Base-by-base conservation (phyloP, 2,329 filamentous ascomycete genomes). In the Fusarium scirpi region DNA sequence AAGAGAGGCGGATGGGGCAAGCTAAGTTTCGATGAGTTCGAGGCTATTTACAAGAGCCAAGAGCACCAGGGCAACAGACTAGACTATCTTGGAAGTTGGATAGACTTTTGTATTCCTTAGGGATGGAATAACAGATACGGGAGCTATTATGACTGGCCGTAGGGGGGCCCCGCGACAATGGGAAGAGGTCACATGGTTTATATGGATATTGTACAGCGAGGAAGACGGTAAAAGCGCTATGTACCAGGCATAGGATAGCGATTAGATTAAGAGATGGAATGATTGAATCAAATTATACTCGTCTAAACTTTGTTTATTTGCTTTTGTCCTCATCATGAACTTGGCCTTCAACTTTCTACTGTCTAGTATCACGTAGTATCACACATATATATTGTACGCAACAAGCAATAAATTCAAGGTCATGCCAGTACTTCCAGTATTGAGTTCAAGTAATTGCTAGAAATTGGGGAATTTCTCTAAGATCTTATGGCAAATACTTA, bases 11-110 rank as follows among this genome's bases (percentile, higher is more conserved):
- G 94, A 1, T 92, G 90, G 81, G 95, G 94, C 2, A 89, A 90
- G 76, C 83, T 98, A 49, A 92, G 82, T 76, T 94, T 91, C 70
- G 85, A 87, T 2, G 96, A 98, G 79, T 97, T 98, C 80, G 90
- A 93, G 74, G 83, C 83, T 41, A 90, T 91, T 52, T 93, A 96
- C 82, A 88, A 89, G 72, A 85, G 85, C n/a, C 86, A 90, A 68
- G 87, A 90, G 70, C 88, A 89, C 25, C 82, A 83, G 29, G 86
- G 85, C 16, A 89, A 89, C 76, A 82, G 91, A 56, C 85, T 94
- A 66, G 92, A 93, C 72, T 95, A 97, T 79, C 85, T 98, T 48
- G 93, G 93, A 64, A 93, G 89, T 74, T 98, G 95, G 95, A 93
- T 98, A 79, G 94, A 98, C 78, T 90, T 91, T 78, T 91, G 89